phyloP scores from a whole-genome alignment of 164 flowering plant species.

The Nymphaea colorata region DNA sequence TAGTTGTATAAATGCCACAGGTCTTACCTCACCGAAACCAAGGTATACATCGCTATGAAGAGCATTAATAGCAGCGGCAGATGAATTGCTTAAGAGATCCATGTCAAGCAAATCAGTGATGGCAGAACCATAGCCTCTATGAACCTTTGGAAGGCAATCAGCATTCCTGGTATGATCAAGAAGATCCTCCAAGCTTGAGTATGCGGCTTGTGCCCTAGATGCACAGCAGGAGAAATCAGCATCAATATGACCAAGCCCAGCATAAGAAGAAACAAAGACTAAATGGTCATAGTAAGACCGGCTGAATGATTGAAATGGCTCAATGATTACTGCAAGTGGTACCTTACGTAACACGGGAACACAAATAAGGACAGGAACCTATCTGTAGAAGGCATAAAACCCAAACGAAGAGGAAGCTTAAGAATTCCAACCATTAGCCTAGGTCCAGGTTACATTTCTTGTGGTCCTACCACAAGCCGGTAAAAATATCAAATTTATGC shows the following conservation, averaged over 20 bases:
- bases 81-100: slow-evolving; percentile 53
- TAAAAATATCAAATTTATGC: too few species aligned
- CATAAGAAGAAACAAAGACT: too few species aligned
- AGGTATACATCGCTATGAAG: slow-evolving; percentile 58
- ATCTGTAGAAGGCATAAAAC: too few species aligned
- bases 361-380: too few species aligned
- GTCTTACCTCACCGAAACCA: slow-evolving; percentile 40
- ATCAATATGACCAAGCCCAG: background rate
- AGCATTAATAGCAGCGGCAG: slow-evolving; percentile 37
- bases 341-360: too few species aligned
- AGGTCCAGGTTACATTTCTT: too few species aligned
- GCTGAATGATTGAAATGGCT: too few species aligned
- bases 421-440: too few species aligned
- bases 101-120: slow-evolving; percentile 64
- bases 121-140: slow-evolving; percentile 76
- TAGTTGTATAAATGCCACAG: background rate
- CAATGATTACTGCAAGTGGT: too few species aligned
- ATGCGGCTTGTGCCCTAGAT: slow-evolving; percentile 39
- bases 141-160: slow-evolving; percentile 44
- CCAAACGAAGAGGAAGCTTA: too few species aligned
- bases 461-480: too few species aligned
- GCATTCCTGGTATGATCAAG: slow-evolving; percentile 29
- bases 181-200: slow-evolving; percentile 37
- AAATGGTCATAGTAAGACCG: too few species aligned
- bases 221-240: slow-evolving; percentile 8